Conservation (phyloP, 176 grass and related monocot genomes). For the maize (Zea mays) region Zm-B73-REFERENCE-NAM-5.0 NC_050099.1:198417001-198417500, state of each 20-base stretch:
- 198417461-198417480: conserved; percentile 2
- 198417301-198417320: conserved; percentile 33
- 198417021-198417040: conserved; percentile 28
- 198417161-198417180: neutral
- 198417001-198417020: conserved; percentile 25
- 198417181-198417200: conserved; percentile 36
- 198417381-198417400: neutral
- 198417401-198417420: conserved; percentile 6
- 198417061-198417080: conserved; percentile 36
- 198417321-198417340: conserved; percentile 23
- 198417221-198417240: conserved; percentile 31
- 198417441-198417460: neutral
- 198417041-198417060: conserved; percentile 15
- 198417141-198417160: conserved; percentile 30
- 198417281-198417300: neutral
- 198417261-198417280: neutral
- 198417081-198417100: conserved; percentile 29
- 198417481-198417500: conserved; percentile 28
- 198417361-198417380: neutral
- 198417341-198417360: conserved; percentile 32
- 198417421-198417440: conserved; percentile 21
- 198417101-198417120: conserved; percentile 25
- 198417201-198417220: conserved; percentile 14
- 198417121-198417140: conserved; percentile 2
- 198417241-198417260: neutral